Evolutionary conservation across 2,329 filamentous ascomycete genomes (phyloP).

Genomic region (Nigrospora oryzae): DNA sequence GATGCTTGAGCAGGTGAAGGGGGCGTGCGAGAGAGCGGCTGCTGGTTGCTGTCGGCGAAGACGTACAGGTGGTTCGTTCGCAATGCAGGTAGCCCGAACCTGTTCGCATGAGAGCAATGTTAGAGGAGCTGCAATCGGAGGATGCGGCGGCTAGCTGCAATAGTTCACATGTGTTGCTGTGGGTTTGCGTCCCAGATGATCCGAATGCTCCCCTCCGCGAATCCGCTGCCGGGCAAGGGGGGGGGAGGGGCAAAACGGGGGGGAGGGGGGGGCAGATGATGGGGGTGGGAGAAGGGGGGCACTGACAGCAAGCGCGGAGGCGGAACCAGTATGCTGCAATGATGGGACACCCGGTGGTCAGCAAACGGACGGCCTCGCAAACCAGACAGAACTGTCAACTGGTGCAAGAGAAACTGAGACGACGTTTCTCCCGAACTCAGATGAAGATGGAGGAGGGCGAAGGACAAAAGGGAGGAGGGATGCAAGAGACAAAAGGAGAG

Average conservation of each 20-base stretch:
- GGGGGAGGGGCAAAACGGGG: constrained; percentile 4
- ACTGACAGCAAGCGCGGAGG: constrained; percentile 8
- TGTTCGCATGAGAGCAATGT: constrained; percentile 32
- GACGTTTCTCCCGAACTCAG: constrained; percentile 19
- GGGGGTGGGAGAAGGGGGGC: neutral
- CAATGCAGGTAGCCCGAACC: constrained; percentile 35
- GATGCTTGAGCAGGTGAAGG: neutral
- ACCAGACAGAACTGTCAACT: constrained; percentile 3
- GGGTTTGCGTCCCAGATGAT: constrained; percentile 17
- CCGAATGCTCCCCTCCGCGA: constrained; percentile 1
- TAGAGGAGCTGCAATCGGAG: constrained; percentile 26
- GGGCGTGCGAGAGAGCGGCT: too few relatives aligned
- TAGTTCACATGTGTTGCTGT: constrained; percentile 18
- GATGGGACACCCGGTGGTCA: constrained; percentile 12
- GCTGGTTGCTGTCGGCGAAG: neutral
- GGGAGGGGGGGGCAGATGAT: constrained; percentile 9
- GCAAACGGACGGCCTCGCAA: constrained; percentile 14
- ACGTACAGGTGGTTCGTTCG: constrained; percentile 20
- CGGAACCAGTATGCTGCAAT: constrained; percentile 11
- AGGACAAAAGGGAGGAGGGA: constrained; percentile 6
- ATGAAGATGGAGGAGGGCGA: constrained; percentile 13
- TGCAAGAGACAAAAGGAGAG: constrained; percentile 16
- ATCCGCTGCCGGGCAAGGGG: too few relatives aligned
- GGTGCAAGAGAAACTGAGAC: constrained; percentile 15
- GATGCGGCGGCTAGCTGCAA: constrained; percentile 23